Percentiles rank a stretch among this genome's conserved stretches.
Conservation (phyloP, 2,329 filamentous ascomycete genomes). For the Knufia petricola region DNA sequence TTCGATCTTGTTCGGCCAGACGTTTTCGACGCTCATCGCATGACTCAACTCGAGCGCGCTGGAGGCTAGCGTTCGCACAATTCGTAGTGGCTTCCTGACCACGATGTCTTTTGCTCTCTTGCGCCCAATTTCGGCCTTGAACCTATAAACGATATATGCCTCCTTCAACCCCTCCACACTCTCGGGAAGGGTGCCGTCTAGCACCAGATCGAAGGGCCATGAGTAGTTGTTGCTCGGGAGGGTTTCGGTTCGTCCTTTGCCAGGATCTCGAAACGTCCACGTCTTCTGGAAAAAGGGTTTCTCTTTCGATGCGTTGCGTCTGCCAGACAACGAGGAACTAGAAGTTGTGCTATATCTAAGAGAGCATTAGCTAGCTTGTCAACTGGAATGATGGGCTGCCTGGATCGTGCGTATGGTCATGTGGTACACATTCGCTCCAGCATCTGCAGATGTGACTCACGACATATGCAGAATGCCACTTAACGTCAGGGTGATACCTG, state of each 20-base stretch:
- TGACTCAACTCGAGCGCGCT: constrained; percentile 70
- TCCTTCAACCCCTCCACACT: constrained; percentile 83
- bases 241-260: constrained; percentile 42
- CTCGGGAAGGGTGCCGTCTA: constrained; percentile 64
- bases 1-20: constrained; percentile 95
- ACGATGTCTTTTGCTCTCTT: constrained; percentile 83
- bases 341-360: constrained; percentile 21
- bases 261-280: constrained; percentile 57
- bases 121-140: constrained; percentile 84
- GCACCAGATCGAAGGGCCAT: constrained; percentile 65
- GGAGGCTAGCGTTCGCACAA: constrained; percentile 67
- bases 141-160: constrained; percentile 77
- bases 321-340: constrained; percentile 25
- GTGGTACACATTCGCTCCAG: neutral
- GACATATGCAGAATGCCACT: constrained; percentile 59
- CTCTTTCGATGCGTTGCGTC: constrained; percentile 27
- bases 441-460: constrained; percentile 40
- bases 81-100: constrained; percentile 65
- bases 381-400: too few species aligned
- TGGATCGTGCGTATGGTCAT: too few species aligned
- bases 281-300: constrained; percentile 55
- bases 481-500: constrained; percentile 63
- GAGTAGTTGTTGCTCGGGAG: constrained; percentile 70
- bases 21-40: constrained; percentile 88
- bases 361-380: too few species aligned